Conservation (phyloP, 2,329 filamentous ascomycete species). For the Fusarium equiseti region DNA sequence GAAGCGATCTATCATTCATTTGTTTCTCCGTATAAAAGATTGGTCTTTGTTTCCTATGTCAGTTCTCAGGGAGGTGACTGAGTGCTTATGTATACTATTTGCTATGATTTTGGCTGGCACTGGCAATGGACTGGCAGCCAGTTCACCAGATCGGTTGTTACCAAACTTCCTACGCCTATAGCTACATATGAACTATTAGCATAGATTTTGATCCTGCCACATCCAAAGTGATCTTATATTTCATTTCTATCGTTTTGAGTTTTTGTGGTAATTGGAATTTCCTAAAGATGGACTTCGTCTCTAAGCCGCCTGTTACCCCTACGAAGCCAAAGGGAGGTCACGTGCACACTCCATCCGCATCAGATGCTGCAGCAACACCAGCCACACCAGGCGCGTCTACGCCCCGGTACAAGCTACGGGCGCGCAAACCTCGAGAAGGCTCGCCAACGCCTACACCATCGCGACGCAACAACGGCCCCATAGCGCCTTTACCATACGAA, state of each 20-base stretch:
- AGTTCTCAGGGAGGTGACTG: not conserved
- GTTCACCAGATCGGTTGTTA: not conserved
- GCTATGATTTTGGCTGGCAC: not conserved
- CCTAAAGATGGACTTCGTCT: not conserved
- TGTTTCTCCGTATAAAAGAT: not conserved
- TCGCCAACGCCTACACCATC: conserved; percentile 38
- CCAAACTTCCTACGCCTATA: not conserved
- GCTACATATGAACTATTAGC: not conserved
- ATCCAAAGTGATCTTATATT: not conserved
- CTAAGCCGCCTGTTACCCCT: not conserved
- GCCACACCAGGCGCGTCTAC: conserved; percentile 35
- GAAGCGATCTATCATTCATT: conserved; percentile 1
- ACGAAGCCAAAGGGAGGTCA: conserved; percentile 25
- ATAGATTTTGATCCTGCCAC: fast-evolving
- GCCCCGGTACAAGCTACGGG: conserved; percentile 44
- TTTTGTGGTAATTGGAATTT: not conserved
- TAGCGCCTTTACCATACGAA: conserved; percentile 22
- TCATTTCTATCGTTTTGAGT: not conserved
- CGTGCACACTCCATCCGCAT: conserved; percentile 28
- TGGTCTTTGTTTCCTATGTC: not conserved
- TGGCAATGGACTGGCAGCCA: conserved; percentile 1
- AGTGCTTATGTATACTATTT: not conserved
- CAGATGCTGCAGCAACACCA: conserved; percentile 13
- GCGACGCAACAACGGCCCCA: conserved; percentile 34
- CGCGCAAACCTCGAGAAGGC: conserved; percentile 41